Base-by-base conservation (phyloP, 2,329 filamentous ascomycete species). In the Monilinia fructigena region DNA sequence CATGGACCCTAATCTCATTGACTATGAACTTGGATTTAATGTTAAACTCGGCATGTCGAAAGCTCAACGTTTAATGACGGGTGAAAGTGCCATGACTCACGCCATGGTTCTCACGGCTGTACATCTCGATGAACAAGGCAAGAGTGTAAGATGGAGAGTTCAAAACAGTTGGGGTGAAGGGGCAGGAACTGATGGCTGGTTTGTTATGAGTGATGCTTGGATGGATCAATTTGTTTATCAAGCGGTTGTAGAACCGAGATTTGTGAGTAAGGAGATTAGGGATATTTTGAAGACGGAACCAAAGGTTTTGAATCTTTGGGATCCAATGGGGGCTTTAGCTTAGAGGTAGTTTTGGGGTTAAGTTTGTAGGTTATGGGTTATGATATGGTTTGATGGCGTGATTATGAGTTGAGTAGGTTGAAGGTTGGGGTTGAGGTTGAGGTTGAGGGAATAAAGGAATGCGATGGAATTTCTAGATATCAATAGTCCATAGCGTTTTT, bases 21-120 rank as follows among this genome's bases (percentile, higher is more conserved):
- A 95, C 77, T 95, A 94, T 77, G 85, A 90, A 72, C 84, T 96
- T 1, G 92, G 91, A n/a, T 92, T 96, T 78, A 91, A 93, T 73
- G 83, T 92, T 68, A 83, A 82, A 65, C 82, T 94, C 11, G 86
- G 85, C 23, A 83, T 96, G 84, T 86, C 81, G 73, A 96, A 96
- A 78, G 89, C 89, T 0, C 85, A 92, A 73, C 81, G 92, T 4
- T 80, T 97, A 55, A 81, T 85, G 72, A 89, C 88, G 0, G 87
- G 90, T 14, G 92, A 96, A 79, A 89, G 85, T 64, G 83, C 86
- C 61, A 96, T 97, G 92, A 96, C 92, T 0, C 93, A 96, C 74
- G 93, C 93, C 5, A 96, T 96, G 93, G 91, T 96, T 0, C 78
- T 97, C 69, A 96, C 92, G 2, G 93, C 86, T 0, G 93, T 96